Evolutionary conservation across 345 rosid species (phyloP).

Genomic region (Corymbia maculata): DNA sequence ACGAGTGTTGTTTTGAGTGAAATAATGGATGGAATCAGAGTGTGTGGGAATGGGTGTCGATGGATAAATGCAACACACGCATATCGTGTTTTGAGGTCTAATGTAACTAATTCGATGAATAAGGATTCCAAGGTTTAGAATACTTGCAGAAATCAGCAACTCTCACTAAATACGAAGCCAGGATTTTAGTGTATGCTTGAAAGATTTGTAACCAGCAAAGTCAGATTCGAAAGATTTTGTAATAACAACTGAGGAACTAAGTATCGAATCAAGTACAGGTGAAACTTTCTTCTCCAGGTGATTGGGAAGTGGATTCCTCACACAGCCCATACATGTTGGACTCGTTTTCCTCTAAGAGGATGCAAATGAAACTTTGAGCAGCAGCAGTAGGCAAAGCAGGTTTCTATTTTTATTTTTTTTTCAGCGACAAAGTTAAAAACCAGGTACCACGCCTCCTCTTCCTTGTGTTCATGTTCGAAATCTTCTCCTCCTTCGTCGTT

Average conservation of each 20-base stretch:
- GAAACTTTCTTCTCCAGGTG: not conserved
- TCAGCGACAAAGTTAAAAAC: not conserved
- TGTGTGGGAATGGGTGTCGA: not conserved
- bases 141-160: too few relatives aligned
- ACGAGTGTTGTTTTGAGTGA: too few relatives aligned
- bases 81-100: too few relatives aligned
- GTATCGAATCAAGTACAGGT: not conserved
- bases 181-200: not conserved
- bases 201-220: not conserved
- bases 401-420: not conserved
- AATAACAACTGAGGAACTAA: not conserved
- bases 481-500: slow-evolving; percentile 14
- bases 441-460: not conserved
- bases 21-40: too few relatives aligned
- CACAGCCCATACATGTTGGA: not conserved
- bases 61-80: too few relatives aligned
- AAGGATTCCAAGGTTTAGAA: too few relatives aligned
- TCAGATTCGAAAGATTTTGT: not conserved
- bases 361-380: not conserved
- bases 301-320: not conserved
- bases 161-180: too few relatives aligned
- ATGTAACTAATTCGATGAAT: too few relatives aligned
- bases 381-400: not conserved
- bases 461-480: slow-evolving; percentile 38
- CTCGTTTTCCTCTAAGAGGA: not conserved